phyloP scores from a whole-genome alignment of 371 early-diverging fungal genomes.

The Mucor mucedo region DNA sequence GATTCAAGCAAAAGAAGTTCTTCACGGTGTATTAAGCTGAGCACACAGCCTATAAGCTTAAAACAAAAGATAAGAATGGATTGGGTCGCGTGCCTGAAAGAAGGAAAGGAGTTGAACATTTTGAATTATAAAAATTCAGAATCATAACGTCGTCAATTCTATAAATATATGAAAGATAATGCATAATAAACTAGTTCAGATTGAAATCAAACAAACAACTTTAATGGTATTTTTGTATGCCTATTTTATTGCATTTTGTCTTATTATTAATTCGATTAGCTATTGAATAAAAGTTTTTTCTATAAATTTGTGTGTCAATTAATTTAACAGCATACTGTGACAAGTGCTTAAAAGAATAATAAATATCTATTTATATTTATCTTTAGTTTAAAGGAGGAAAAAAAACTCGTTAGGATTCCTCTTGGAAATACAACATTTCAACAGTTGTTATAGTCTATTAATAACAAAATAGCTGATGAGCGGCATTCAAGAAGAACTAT shows the following conservation, averaged over 20 bases:
- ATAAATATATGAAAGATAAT: no score
- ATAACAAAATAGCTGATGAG: neutral
- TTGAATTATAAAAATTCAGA: no score
- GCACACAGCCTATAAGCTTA: no score
- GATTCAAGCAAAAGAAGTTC: no score
- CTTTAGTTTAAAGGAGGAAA: conserved; percentile 10
- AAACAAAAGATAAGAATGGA: no score
- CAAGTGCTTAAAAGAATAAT: conserved; percentile 10
- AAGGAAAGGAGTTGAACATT: no score
- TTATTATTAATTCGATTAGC: neutral
- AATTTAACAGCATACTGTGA: conserved; percentile 9
- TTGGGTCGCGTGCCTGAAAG: no score
- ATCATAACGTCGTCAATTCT: no score
- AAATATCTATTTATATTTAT: conserved; percentile 13
- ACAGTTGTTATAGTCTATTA: conserved; percentile 11
- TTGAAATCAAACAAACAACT: no score
- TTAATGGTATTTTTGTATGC: no score
- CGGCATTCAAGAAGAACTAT: conserved; percentile 13
- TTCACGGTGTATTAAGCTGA: no score
- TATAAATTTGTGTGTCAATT: conserved; percentile 3
- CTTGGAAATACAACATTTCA: conserved; percentile 16
- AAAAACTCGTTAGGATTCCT: conserved; percentile 20
- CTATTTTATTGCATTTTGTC: neutral
- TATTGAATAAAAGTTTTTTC: conserved; percentile 1
- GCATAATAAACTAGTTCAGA: no score